Evolutionary conservation across 176 grass and related monocot species (phyloP), one percentile per base, ranked within the genome.

Genomic region (Phoenix dactylifera): DNA sequence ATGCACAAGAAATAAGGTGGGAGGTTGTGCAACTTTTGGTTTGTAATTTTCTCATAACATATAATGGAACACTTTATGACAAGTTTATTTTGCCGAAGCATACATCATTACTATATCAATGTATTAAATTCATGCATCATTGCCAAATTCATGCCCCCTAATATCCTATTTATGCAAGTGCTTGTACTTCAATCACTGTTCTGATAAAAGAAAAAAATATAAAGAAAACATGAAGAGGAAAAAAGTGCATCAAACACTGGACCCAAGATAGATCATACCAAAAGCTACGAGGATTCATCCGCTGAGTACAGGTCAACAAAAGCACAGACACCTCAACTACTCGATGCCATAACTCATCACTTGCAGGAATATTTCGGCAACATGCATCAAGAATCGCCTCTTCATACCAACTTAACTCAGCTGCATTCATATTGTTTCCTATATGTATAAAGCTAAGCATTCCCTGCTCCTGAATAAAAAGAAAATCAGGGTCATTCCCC

Each of bases 341-440:
- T 14, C 0, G 73, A 69, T 85, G 66, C 93, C 93, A 97, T 59
- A 91, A 58, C 52, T 97, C 84, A 71, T 97, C 87, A 25, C 68
- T 79, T 1, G 73, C 72, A 73, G 87, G 72, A 62, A 97, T 91
- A 77, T 88, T 97, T 44, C 78, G 65, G 55, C 81, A 88, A 60
- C 80, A 91, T 2, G 79, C 87, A 59, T 97, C 87, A 58, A 97
- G 87, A 60, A 97, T 65, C 35, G 93, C 93, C 64, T 88, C 93
- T 80, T 91, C 93, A 29, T 85, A 97, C 72, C 83, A 70, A 84
- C 76, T 88, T 77, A 97, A 69, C 32, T 97, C 87, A 2, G 80
- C 52, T 16, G 58, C 68, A 78, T 83, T 87, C 55, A 91, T 79
- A 44, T 83, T 88, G 51, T 83, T 85, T 22, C 76, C 74, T 78